Conservation (phyloP, 1,284 basidiomycete genomes). For the Cerrena zonata region DNA sequence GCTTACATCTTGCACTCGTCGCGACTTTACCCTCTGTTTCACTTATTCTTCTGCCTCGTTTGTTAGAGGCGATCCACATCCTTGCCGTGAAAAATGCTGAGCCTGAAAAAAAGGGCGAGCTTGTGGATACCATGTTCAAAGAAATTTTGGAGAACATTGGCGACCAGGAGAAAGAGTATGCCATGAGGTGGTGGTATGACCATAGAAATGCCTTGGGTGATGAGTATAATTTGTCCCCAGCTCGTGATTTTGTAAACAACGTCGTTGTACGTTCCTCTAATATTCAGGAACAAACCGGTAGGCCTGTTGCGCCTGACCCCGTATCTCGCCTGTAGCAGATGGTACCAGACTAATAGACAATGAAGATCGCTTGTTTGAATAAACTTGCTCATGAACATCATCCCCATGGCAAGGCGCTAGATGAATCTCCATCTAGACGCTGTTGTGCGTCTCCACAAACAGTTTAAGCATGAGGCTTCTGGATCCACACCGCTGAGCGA, state of each 20-base stretch:
- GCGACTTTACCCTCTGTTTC: conserved; percentile 56
- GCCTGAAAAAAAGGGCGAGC: conserved; percentile 35
- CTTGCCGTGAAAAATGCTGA: conserved; percentile 26
- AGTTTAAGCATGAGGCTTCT: too few relatives aligned
- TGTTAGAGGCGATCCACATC: conserved; percentile 41
- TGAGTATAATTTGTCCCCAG: neutral
- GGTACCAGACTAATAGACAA: neutral
- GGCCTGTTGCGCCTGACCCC: neutral
- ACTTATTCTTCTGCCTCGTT: conserved; percentile 44
- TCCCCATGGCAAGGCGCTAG: too few relatives aligned
- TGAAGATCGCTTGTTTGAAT: too few relatives aligned
- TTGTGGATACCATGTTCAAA: conserved; percentile 50
- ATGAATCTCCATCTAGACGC: too few relatives aligned
- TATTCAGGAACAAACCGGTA: too few relatives aligned
- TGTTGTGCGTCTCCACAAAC: too few relatives aligned
- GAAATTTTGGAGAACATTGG: conserved; percentile 59
- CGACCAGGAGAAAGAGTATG: conserved; percentile 60
- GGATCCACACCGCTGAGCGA: too few relatives aligned
- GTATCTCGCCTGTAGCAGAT: neutral
- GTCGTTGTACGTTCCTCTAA: neutral
- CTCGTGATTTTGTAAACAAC: neutral
- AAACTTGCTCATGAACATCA: too few relatives aligned
- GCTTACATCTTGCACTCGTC: conserved; percentile 52
- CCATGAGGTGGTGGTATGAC: conserved; percentile 64
- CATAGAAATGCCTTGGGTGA: conserved; percentile 21